Base-by-base conservation (phyloP, 2,329 filamentous ascomycete species). In the Ilyonectria mors-panacis region DNA sequence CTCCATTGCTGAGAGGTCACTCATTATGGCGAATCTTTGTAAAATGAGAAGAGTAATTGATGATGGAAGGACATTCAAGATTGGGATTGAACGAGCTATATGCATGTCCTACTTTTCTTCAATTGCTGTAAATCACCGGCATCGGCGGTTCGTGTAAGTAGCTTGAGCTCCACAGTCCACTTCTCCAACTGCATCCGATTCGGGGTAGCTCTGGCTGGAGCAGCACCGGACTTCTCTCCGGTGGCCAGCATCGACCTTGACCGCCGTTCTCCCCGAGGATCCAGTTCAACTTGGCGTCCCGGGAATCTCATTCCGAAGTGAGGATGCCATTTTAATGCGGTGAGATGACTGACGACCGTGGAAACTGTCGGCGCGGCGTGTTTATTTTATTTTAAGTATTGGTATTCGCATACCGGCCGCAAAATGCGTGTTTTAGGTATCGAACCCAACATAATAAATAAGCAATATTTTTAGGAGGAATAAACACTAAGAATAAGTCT, bases 1-100 rank as follows among this genome's bases (percentile, higher is more conserved):
- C 73, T 76, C 72, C 72, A 75, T 75, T 54, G 73, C 73, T 56
- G 71, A 67, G 37, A 75, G 73, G 44, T 75, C 73, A 59, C 73
- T 75, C 73, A 75, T 75, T 62, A 65, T 63, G 58, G 39, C 37
- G 28, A 13, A 1, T 37, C 53, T 9, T n/a, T 45, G 13, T 26
- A 15, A n/a, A 10, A 28, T 39, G 26, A n/a, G 17, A 9, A n/a
- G 23, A 15, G 21, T 23, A 33, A 28, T 33, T 57, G 4, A 8
- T 33, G 10, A 17, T 50, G 23, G 8, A 30, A 23, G 51, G n/a
- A 13, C 8, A 9, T 21, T 44, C 10, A 17, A 26, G 10, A 15
- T 21, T 37, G 10, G 13, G 21, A 45, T 15, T 21, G 6, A 19
- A 42, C 7, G 10, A 45, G 15, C 6, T 19, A 26, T 48, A n/a